Percentiles rank a stretch among this genome's conserved stretches.
phyloP scores from a whole-genome alignment of 225 moss, liverwort and hornwort species.

The Marchantia polymorpha region DNA sequence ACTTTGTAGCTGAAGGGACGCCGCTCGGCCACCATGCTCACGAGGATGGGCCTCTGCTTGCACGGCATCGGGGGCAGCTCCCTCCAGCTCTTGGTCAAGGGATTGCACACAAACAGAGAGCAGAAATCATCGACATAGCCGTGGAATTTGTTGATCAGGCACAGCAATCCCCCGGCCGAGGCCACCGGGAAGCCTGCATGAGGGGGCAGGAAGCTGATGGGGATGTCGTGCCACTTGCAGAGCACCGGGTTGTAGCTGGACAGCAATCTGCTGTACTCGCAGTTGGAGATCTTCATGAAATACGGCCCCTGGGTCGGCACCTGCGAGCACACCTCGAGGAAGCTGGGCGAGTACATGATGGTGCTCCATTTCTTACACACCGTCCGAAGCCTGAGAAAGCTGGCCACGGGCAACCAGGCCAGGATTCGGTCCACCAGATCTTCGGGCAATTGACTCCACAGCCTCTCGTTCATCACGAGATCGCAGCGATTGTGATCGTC shows the following conservation, averaged over 20 bases:
- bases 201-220: slow-evolving; percentile 49
- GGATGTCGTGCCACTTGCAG: slow-evolving; percentile 59
- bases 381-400: slow-evolving; percentile 56
- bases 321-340: slow-evolving; percentile 63
- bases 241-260: slow-evolving; percentile 47
- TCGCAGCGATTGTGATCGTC: slow-evolving; percentile 19
- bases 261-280: slow-evolving; percentile 45
- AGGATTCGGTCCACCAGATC: slow-evolving; percentile 65
- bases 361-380: slow-evolving; percentile 81
- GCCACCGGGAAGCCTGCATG: slow-evolving; percentile 53
- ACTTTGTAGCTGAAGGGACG: slow-evolving; percentile 48
- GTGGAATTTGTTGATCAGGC: slow-evolving; percentile 59
- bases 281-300: slow-evolving; percentile 57
- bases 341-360: slow-evolving; percentile 63
- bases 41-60: slow-evolving; percentile 58
- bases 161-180: slow-evolving; percentile 52
- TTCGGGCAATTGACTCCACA: slow-evolving; percentile 60
- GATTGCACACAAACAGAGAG: slow-evolving; percentile 59
- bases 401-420: slow-evolving; percentile 70
- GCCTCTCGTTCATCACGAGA: slow-evolving; percentile 37
- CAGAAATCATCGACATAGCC: slow-evolving; percentile 56
- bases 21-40: slow-evolving; percentile 50
- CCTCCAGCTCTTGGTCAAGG: slow-evolving; percentile 54
- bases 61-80: slow-evolving; percentile 57
- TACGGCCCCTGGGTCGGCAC: slow-evolving; percentile 52